These are phyloP conservation scores for Aspergillus chevalieri DNA, from an alignment of 2,329 filamentous ascomycete species.

Conservation along the genomic window DNA sequence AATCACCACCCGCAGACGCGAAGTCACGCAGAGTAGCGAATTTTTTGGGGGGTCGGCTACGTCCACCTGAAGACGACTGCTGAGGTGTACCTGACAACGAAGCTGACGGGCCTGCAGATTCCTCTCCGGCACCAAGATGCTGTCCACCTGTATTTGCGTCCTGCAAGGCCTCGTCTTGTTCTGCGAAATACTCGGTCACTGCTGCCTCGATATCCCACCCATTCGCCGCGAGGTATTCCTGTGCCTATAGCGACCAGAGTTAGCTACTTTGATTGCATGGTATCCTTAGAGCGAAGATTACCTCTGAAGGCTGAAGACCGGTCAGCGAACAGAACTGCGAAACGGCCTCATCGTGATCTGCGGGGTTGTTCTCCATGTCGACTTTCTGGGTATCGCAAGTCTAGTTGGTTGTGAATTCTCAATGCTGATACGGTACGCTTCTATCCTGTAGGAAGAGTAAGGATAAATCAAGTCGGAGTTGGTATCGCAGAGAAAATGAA, in stretches of 20 bases:
- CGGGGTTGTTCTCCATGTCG: conserved; percentile 30
- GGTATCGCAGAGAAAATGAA: conserved; percentile 4
- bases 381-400: neutral
- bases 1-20: conserved; percentile 31
- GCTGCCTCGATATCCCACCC: conserved; percentile 62
- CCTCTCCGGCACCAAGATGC: conserved; percentile 17
- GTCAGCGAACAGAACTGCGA: conserved; percentile 54
- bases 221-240: conserved; percentile 58
- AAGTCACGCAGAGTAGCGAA: conserved; percentile 46
- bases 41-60: conserved; percentile 35
- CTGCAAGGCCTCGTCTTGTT: conserved; percentile 36
- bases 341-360: conserved; percentile 38
- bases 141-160: conserved; percentile 24
- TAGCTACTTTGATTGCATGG: too few species aligned
- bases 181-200: conserved; percentile 55
- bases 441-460: too few species aligned
- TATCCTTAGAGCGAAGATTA: conserved; percentile 20
- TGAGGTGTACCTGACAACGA: conserved; percentile 25
- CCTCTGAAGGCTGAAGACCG: conserved; percentile 45
- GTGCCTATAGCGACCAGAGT: conserved; percentile 47
- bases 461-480: conserved; percentile 1
- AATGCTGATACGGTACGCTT: too few species aligned
- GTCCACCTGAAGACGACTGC: conserved; percentile 23
- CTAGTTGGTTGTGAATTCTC: neutral
- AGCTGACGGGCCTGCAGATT: conserved; percentile 12